Conservation (phyloP, 1,284 basidiomycete genomes). For the Meira miltonrushii region DNA sequence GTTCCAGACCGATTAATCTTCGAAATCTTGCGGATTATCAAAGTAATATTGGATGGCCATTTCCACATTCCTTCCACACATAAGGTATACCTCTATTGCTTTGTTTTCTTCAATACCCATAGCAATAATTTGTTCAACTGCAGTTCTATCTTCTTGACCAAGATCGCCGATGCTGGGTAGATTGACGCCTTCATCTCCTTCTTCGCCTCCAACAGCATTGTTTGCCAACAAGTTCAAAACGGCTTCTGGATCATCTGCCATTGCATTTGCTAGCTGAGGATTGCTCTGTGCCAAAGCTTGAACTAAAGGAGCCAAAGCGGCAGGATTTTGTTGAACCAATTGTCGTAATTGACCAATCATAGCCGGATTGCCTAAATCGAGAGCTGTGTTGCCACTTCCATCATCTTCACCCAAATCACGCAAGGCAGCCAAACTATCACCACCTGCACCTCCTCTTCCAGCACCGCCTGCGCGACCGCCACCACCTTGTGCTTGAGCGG, state of each 20-base stretch:
- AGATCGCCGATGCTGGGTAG: conserved; percentile 31
- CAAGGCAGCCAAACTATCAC: conserved; percentile 16
- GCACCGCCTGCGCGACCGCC: conserved; percentile 16
- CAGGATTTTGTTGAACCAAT: conserved; percentile 47
- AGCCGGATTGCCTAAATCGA: conserved; percentile 49
- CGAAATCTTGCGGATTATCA: conserved; percentile 41
- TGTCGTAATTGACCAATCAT: conserved; percentile 47
- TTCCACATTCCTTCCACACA: conserved; percentile 51
- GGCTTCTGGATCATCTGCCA: conserved; percentile 46
- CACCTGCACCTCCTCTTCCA: conserved; percentile 23
- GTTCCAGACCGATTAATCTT: conserved; percentile 18
- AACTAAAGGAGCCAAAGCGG: conserved; percentile 46
- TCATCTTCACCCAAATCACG: conserved; percentile 38
- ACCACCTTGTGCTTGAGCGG: conserved; percentile 37
- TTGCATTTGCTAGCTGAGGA: conserved; percentile 46
- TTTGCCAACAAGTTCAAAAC: conserved; percentile 44
- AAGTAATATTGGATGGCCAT: conserved; percentile 53
- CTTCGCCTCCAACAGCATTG: conserved; percentile 20
- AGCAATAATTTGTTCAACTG: conserved; percentile 46
- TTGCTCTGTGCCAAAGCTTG: conserved; percentile 51
- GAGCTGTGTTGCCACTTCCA: conserved; percentile 37
- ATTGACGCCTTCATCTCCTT: conserved; percentile 38
- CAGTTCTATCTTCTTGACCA: conserved; percentile 31
- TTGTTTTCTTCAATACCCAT: conserved; percentile 49
- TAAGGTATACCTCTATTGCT: conserved; percentile 49